Conservation (phyloP, 2,329 filamentous ascomycete species). For the Albophoma yamanashiensis region DNA sequence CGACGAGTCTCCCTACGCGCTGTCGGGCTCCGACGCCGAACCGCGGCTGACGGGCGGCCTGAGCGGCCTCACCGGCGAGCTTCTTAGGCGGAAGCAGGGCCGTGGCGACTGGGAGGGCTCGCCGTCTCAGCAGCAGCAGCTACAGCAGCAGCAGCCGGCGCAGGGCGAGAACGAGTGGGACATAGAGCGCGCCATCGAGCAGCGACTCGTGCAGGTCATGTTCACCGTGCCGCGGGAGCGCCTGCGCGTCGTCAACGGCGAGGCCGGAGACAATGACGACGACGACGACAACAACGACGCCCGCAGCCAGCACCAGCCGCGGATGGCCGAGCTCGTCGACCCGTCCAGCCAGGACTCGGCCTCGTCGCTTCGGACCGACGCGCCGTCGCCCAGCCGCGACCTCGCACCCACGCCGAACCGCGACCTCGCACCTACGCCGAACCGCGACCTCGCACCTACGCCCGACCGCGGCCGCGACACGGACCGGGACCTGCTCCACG, state of each 20-base stretch:
- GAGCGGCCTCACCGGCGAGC: slow-evolving; percentile 33
- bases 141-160: slow-evolving; percentile 15
- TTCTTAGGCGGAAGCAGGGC: slow-evolving; percentile 45
- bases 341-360: slow-evolving; percentile 8
- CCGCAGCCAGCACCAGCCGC: slow-evolving; percentile 11
- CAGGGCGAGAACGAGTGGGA: slow-evolving; percentile 61
- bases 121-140: slow-evolving; percentile 17
- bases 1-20: slow-evolving; percentile 19
- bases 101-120: slow-evolving; percentile 40
- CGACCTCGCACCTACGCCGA: background rate
- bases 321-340: slow-evolving; percentile 30
- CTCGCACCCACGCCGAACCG: background rate
- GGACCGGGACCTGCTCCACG: slow-evolving; percentile 2
- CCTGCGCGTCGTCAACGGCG: slow-evolving; percentile 81
- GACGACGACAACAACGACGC: slow-evolving; percentile 14
- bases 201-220: slow-evolving; percentile 68
- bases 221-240: slow-evolving; percentile 87
- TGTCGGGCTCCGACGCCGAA: slow-evolving; percentile 31
- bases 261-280: slow-evolving; percentile 11
- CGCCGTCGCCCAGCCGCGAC: background rate
- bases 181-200: slow-evolving; percentile 62
- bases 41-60: slow-evolving; percentile 29
- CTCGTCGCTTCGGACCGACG: background rate
- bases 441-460: background rate
- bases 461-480: background rate